A percentile compares a stretch with the other conserved stretches of the same genome.
phyloP scores from a whole-genome alignment of 805 yeast species.

The Tetrapisispora nanseiensis region DNA sequence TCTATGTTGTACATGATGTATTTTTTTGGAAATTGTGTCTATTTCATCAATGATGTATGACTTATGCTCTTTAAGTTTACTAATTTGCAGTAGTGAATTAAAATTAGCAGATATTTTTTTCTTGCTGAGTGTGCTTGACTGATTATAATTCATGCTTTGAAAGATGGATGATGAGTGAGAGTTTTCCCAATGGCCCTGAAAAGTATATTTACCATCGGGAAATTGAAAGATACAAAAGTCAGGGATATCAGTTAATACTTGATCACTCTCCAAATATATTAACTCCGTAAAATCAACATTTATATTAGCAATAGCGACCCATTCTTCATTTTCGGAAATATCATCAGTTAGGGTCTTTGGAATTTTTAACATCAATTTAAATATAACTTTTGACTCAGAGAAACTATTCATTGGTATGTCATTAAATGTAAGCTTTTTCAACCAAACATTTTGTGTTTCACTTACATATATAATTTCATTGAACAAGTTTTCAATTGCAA shows the following conservation, averaged over 20 bases:
- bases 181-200: constrained; percentile 6
- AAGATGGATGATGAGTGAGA: neutral
- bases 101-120: constrained; percentile 16
- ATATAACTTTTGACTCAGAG: constrained; percentile 8
- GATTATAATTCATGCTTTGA: neutral
- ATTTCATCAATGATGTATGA: constrained; percentile 17
- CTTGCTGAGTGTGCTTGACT: constrained; percentile 1
- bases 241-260: constrained; percentile 1
- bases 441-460: constrained; percentile 18
- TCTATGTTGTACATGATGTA: constrained; percentile 7
- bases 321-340: constrained; percentile 4
- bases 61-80: constrained; percentile 22
- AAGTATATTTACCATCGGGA: constrained; percentile 18
- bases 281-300: constrained; percentile 10
- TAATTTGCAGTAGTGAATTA: constrained; percentile 21
- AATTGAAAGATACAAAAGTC: constrained; percentile 20
- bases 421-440: constrained; percentile 16
- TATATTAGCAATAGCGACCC: constrained; percentile 12
- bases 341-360: constrained; percentile 8
- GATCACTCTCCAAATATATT: neutral
- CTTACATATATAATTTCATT: constrained; percentile 19
- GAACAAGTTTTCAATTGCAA: constrained; percentile 14
- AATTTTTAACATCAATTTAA: constrained; percentile 15
- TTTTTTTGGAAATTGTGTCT: constrained; percentile 5
- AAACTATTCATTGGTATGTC: constrained; percentile 15